These are phyloP conservation scores for Theobroma cacao DNA, from an alignment of 345 rosid genomes.

Conservation along the genomic window DNA sequence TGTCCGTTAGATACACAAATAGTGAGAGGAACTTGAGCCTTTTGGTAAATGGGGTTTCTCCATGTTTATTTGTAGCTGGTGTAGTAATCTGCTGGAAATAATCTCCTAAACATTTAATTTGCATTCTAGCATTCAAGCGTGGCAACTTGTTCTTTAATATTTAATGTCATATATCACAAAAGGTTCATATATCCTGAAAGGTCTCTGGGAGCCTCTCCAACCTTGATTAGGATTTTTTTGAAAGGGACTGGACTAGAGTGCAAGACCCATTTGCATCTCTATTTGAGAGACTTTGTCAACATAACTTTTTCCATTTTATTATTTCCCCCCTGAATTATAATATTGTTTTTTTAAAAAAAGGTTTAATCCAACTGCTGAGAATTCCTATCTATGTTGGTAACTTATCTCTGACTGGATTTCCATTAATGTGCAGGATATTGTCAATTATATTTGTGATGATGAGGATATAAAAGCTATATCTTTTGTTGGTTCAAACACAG, in stretches of 20 bases:
- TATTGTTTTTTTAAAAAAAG: not conserved
- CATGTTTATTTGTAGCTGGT: not conserved
- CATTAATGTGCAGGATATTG: slow-evolving; percentile 38
- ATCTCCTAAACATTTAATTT: not conserved
- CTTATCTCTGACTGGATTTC: not conserved
- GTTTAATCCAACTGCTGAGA: not conserved
- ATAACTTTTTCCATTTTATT: not conserved
- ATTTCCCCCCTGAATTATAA: not conserved
- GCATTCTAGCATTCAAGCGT: not conserved
- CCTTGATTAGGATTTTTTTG: not conserved
- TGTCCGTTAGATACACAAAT: not conserved
- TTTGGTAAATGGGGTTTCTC: not conserved
- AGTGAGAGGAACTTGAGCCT: not conserved
- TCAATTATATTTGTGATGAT: slow-evolving; percentile 46
- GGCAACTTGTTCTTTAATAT: not conserved
- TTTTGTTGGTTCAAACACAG: slow-evolving; percentile 35
- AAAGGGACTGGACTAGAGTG: not conserved
- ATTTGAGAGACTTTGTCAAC: not conserved
- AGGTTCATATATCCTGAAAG: too few relatives aligned
- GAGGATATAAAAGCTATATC: slow-evolving; percentile 51
- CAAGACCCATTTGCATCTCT: not conserved
- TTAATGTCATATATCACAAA: not conserved
- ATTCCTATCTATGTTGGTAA: not conserved
- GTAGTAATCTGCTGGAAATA: not conserved
- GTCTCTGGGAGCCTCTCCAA: not conserved